Evolutionary conservation across 495 filamentous ascomycete genomes (phyloP), one percentile per base, ranked within the genome.

Genomic region (Talaromyces trachyspermus): DNA sequence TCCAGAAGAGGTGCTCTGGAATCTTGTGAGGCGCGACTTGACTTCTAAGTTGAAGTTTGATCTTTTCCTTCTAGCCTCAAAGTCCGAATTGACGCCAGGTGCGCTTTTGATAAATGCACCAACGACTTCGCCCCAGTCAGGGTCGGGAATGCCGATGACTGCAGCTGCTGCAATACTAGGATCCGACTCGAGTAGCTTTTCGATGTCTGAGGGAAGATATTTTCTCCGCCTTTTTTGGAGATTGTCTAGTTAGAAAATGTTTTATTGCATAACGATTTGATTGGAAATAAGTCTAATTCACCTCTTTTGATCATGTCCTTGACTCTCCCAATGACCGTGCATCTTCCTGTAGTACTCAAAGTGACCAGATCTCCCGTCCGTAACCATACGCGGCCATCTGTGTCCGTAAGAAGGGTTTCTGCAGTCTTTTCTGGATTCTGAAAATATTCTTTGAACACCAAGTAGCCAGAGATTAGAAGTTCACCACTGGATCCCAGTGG

Each of bases 401-500:
- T 11, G 11, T 29, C 26, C 5, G 52, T 55, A 9, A 72, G 54
- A 54, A 88, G 69, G 5, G 82, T 86, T 61, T 88, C 85, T 0
- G 58, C 66, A 2, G 86, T 91, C 44, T 75, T 72, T 33, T 53
- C 70, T 37, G 71, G 63, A 52, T 88, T 85, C 15, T 70, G 73
- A 76, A 75, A 95, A 58, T 95, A 95, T n/a, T 83, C 83, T 56
- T 85, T 80, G 80, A 90, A 89, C 7, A 92, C 69, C 2, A 80
- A 63, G 56, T 90, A 95, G 2, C 89, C 89, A 0, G 72, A 66
- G 0, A 86, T 74, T 0, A 81, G 88, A 4, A 95, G 65, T 64
- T 95, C 89, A 12, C 89, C 89, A 29, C 71, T 63, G 56, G 83
- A 64, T 2, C 83, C 80, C 15, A 68, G 49, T 0, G 70, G 64